Evolutionary conservation across 192 early-diverging fungal species (phyloP).

Genomic region (Mortierella claussenii): DNA sequence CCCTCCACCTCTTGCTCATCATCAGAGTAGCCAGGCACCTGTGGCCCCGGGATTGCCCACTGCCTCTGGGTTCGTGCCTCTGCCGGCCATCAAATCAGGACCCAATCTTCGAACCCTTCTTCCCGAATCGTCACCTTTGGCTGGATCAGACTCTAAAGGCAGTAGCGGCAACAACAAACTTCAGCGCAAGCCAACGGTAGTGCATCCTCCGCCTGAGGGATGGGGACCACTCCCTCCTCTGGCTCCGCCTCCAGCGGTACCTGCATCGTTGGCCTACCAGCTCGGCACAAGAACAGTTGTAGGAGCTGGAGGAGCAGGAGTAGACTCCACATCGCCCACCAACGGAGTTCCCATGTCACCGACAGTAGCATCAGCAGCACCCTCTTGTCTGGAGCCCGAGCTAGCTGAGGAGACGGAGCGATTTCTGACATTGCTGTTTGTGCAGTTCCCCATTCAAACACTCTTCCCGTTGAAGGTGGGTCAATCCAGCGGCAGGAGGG

Average conservation of each 20-base stretch:
- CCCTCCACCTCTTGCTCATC: slow-evolving; percentile 16
- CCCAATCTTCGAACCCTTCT: slow-evolving; percentile 36
- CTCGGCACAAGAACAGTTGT: slow-evolving; percentile 38
- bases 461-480: slow-evolving; percentile 35
- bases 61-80: slow-evolving; percentile 27
- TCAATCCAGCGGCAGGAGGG: slow-evolving; percentile 14
- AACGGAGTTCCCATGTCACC: slow-evolving; percentile 29
- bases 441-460: slow-evolving; percentile 51
- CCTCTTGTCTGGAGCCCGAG: slow-evolving; percentile 49
- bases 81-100: slow-evolving; percentile 49
- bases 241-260: slow-evolving; percentile 46
- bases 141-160: slow-evolving; percentile 32
- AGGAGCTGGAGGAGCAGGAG: no score
- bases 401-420: slow-evolving; percentile 50
- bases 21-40: background rate
- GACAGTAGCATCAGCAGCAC: slow-evolving; percentile 8
- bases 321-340: slow-evolving; percentile 4
- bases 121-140: slow-evolving; percentile 41
- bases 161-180: no score
- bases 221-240: slow-evolving; percentile 51
- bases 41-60: slow-evolving; percentile 17
- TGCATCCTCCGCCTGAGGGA: slow-evolving; percentile 45
- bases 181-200: slow-evolving; percentile 42
- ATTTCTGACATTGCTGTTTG: slow-evolving; percentile 46
- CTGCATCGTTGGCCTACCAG: slow-evolving; percentile 42